Conservation (phyloP, 805 yeast species). For the Candida maltosa region DNA sequence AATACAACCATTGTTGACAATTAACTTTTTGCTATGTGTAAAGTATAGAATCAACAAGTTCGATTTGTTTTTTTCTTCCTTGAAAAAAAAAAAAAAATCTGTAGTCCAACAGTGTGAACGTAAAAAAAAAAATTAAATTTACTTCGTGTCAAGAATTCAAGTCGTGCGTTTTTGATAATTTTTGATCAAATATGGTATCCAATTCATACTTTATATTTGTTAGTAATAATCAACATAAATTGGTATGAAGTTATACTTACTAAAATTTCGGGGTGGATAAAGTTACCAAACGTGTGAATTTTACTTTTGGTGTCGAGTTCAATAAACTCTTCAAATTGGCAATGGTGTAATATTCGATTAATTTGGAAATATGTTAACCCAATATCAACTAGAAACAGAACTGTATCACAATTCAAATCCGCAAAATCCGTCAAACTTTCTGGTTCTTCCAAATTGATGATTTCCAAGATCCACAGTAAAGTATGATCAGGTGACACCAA, state of each 20-base stretch:
- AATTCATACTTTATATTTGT: constrained; percentile 1
- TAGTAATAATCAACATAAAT: too few relatives aligned
- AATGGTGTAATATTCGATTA: not conserved
- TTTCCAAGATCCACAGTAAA: not conserved
- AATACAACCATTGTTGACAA: constrained; percentile 59
- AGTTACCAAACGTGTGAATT: not conserved
- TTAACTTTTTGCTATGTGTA: too few relatives aligned
- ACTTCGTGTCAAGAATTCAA: constrained; percentile 6
- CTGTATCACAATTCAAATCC: not conserved
- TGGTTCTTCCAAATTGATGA: constrained; percentile 4
- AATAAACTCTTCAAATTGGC: constrained; percentile 1
- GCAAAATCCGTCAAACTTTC: not conserved
- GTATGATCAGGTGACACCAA: not conserved
- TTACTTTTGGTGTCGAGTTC: not conserved
- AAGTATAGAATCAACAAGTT: too few relatives aligned
- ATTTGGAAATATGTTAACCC: constrained; percentile 7
- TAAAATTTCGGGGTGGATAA: not conserved
- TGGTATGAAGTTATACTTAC: too few relatives aligned
- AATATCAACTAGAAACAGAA: constrained; percentile 3
- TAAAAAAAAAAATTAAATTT: not conserved
- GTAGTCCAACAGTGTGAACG: not conserved
- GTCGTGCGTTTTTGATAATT: constrained; percentile 4
- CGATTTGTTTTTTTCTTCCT: not conserved
- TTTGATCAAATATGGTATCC: constrained; percentile 2
- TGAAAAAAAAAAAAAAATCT: not conserved